Percentiles rank a stretch among this genome's conserved stretches.
Conservation (phyloP, 2,329 filamentous ascomycete species). For the Phialophora chinensis region DNA sequence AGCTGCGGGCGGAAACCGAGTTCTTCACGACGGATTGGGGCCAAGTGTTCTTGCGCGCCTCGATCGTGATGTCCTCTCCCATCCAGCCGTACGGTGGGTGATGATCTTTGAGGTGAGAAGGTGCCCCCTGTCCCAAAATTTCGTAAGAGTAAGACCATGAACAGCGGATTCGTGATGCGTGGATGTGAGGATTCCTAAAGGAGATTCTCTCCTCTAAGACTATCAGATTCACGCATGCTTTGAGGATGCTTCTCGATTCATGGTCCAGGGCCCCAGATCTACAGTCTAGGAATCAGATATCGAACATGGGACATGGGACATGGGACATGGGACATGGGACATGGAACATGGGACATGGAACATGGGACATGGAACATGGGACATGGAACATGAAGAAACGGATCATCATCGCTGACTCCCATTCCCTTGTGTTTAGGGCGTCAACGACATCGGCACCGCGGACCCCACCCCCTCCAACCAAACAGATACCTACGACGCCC, state of each 20-base stretch:
- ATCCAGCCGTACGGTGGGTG: conserved; percentile 64
- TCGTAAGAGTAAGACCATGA: not conserved
- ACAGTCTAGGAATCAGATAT: too few species aligned
- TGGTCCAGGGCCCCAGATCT: too few species aligned
- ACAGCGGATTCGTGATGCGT: too few species aligned
- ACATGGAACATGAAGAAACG: too few species aligned
- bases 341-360: too few species aligned
- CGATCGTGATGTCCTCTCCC: conserved; percentile 67
- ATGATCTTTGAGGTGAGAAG: conserved; percentile 63
- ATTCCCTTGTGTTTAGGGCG: conserved; percentile 51
- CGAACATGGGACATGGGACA: too few species aligned
- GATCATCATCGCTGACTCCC: not conserved
- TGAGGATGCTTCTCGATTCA: too few species aligned
- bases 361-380: too few species aligned
- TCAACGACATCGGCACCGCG: conserved; percentile 70
- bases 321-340: too few species aligned
- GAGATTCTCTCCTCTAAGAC: too few species aligned
- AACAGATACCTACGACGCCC: conserved; percentile 53
- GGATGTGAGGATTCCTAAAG: too few species aligned
- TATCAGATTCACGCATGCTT: too few species aligned
- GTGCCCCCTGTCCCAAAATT: not conserved
- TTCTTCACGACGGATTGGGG: conserved; percentile 67
- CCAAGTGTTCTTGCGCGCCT: conserved; percentile 66
- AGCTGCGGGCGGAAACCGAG: conserved; percentile 71
- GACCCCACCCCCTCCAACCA: conserved; percentile 54